Percentiles rank a stretch among this genome's conserved stretches.
Evolutionary conservation across 2,329 filamentous ascomycete species (phyloP).

Genomic region (Colletotrichum navitas): DNA sequence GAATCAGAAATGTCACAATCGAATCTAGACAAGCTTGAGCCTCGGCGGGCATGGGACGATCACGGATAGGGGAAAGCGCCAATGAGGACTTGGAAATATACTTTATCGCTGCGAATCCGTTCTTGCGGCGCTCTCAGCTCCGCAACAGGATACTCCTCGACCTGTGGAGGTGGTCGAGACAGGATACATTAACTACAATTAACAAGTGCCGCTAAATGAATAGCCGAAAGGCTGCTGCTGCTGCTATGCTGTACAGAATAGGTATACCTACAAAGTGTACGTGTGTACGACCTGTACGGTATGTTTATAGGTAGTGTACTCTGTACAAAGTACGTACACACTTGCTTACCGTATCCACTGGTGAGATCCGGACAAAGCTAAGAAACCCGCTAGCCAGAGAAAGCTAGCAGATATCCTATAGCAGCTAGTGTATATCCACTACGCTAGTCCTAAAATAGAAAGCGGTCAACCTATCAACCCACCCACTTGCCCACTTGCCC

Average conservation of each 20-base stretch:
- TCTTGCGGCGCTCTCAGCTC: background rate
- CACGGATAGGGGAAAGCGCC: slow-evolving; percentile 22
- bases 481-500: no score
- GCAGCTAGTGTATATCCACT: no score
- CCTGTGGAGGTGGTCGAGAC: background rate
- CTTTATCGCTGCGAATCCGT: slow-evolving; percentile 10
- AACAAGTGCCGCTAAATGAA: background rate
- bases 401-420: no score
- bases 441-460: no score
- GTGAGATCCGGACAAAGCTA: no score
- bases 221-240: background rate
- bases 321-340: background rate
- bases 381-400: no score
- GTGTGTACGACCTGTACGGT: no score
- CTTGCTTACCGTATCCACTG: no score
- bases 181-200: background rate
- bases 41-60: slow-evolving; percentile 24
- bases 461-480: no score
- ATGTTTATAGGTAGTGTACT: background rate
- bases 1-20: slow-evolving; percentile 22
- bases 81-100: background rate
- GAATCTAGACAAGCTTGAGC: slow-evolving; percentile 21
- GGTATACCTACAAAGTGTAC: no score
- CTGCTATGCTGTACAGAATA: no score
- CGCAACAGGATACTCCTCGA: background rate